These are phyloP conservation scores for Hygrocybe punicea DNA, from an alignment of 768 basidiomycete species.

Conservation along the genomic window DNA sequence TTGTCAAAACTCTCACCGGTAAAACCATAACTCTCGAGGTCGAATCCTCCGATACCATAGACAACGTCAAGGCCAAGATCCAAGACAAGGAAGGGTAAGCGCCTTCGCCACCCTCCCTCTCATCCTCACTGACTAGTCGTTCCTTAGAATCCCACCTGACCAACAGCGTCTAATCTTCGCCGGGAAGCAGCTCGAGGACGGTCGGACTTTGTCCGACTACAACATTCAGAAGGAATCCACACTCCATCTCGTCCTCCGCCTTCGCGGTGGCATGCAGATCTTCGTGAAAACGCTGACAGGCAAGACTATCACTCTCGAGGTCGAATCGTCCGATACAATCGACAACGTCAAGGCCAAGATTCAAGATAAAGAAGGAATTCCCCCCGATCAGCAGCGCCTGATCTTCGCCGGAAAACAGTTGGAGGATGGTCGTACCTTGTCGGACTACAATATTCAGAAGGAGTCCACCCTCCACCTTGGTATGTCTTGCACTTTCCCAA, in stretches of 20 bases:
- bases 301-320: slow-evolving; percentile 93
- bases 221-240: slow-evolving; percentile 90
- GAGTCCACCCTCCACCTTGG: slow-evolving; percentile 74
- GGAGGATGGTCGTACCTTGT: slow-evolving; percentile 89
- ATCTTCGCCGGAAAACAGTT: slow-evolving; percentile 94
- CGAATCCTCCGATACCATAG: slow-evolving; percentile 89
- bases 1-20: slow-evolving; percentile 82
- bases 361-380: slow-evolving; percentile 80
- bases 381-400: slow-evolving; percentile 82
- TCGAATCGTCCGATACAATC: slow-evolving; percentile 90
- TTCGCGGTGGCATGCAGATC: slow-evolving; percentile 89
- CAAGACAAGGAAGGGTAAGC: slow-evolving; percentile 57
- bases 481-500: slow-evolving; percentile 72
- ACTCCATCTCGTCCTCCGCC: slow-evolving; percentile 78
- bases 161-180: slow-evolving; percentile 91
- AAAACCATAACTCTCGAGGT: slow-evolving; percentile 96
- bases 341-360: slow-evolving; percentile 87
- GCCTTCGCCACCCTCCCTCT: background rate
- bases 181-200: slow-evolving; percentile 89
- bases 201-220: slow-evolving; percentile 86
- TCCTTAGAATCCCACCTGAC: slow-evolving; percentile 64
- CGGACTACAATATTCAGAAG: slow-evolving; percentile 80
- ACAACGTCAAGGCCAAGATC: slow-evolving; percentile 83
- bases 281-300: slow-evolving; percentile 86
- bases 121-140: slow-evolving; percentile 4